These are phyloP conservation scores for Pseudogymnoascus sp. DNA, from an alignment of 2,329 filamentous ascomycete genomes.

Conservation along the genomic window DNA sequence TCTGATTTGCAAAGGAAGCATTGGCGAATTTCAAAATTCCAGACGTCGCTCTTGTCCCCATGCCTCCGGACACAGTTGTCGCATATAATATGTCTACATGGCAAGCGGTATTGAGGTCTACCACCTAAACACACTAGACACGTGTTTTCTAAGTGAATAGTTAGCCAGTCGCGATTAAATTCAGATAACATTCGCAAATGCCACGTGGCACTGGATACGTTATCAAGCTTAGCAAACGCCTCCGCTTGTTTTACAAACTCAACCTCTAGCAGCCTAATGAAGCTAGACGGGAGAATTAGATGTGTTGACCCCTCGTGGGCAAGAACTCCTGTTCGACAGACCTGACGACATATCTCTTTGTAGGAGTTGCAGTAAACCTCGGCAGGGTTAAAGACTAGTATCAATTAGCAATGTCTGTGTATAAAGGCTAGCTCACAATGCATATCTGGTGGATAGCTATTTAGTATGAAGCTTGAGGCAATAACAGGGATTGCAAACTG, in stretches of 20 bases:
- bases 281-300: conserved; percentile 17
- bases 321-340: conserved; percentile 15
- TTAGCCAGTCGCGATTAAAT: conserved; percentile 13
- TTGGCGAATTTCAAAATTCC: conserved; percentile 20
- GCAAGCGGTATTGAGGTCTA: conserved; percentile 18
- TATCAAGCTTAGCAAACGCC: conserved; percentile 12
- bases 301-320: conserved; percentile 15
- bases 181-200: conserved; percentile 14
- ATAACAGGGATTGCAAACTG: conserved; percentile 15
- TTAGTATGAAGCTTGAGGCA: conserved; percentile 18
- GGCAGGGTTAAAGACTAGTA: conserved; percentile 14
- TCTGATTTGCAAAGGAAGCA: conserved; percentile 26
- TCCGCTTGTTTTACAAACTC: conserved; percentile 14
- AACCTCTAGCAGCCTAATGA: conserved; percentile 14
- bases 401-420: conserved; percentile 9
- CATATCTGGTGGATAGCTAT: conserved; percentile 19
- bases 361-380: conserved; percentile 18
- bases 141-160: conserved; percentile 12
- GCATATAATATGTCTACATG: conserved; percentile 30
- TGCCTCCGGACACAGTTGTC: conserved; percentile 27
- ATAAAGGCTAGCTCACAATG: conserved; percentile 16
- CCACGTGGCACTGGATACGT: conserved; percentile 10
- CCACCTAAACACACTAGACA: conserved; percentile 16
- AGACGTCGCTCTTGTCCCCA: conserved; percentile 18
- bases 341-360: conserved; percentile 16